Conservation (phyloP, 768 basidiomycete genomes). For the Saitozyma podzolica region DNA sequence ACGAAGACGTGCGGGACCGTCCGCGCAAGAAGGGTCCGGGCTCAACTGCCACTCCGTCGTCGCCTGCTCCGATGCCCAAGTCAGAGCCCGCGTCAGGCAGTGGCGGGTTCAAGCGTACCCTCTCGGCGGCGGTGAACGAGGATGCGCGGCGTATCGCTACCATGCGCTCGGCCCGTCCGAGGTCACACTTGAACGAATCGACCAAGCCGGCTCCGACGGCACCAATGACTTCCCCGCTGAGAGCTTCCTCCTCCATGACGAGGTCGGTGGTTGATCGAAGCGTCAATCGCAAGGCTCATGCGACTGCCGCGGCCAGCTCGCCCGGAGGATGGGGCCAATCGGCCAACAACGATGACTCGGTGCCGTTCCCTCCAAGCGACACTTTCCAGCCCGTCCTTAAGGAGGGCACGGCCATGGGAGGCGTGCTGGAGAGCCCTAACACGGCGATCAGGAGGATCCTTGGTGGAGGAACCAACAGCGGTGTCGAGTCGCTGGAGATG, state of each 20-base stretch:
- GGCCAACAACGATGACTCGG: too few relatives aligned
- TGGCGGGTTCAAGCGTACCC: constrained; percentile 43
- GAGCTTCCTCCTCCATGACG: neutral
- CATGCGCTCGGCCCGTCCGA: constrained; percentile 22
- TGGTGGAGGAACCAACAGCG: constrained; percentile 10
- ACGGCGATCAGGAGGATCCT: constrained; percentile 13
- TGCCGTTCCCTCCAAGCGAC: neutral
- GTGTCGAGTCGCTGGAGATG: constrained; percentile 30
- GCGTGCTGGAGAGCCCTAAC: constrained; percentile 11
- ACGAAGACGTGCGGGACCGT: constrained; percentile 26
- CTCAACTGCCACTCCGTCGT: constrained; percentile 10
- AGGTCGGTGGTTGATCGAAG: constrained; percentile 8
- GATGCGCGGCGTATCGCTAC: constrained; percentile 40
- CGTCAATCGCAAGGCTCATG: constrained; percentile 12
- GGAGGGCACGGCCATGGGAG: constrained; percentile 24
- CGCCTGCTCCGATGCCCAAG: constrained; percentile 14
- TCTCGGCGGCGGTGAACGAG: constrained; percentile 40
- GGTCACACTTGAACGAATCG: constrained; percentile 19
- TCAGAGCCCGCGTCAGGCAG: constrained; percentile 1
- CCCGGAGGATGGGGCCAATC: constrained; percentile 21
- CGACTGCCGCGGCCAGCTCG: constrained; percentile 11
- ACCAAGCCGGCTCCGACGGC: constrained; percentile 13
- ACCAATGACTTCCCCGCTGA: constrained; percentile 2
- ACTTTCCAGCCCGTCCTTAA: constrained; percentile 10
- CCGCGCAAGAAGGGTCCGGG: constrained; percentile 13